Percentiles rank a stretch among this genome's conserved stretches.
These are phyloP conservation scores for Prunus mongolica DNA, from an alignment of 306 rosid genomes.

Conservation along the genomic window DNA sequence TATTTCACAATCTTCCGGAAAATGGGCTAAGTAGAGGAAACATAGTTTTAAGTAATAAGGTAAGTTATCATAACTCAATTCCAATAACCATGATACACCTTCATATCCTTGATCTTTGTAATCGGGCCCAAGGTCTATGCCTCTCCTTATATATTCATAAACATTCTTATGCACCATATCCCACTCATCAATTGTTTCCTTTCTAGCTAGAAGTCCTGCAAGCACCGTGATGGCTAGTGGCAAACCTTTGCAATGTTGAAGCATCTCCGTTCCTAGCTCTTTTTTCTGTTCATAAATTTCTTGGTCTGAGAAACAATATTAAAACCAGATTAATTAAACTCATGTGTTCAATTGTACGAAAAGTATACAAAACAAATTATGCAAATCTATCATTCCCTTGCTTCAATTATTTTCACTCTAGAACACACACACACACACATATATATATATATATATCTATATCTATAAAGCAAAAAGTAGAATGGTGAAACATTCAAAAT, in stretches of 20 bases:
- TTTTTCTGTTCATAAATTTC: neutral
- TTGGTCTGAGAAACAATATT: neutral
- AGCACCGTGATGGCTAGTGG: neutral
- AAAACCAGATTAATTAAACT: neutral
- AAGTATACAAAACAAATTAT: too few relatives aligned
- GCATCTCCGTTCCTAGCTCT: conserved; percentile 1
- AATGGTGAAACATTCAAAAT: too few relatives aligned
- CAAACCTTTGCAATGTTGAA: conserved; percentile 5
- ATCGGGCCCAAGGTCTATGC: neutral
- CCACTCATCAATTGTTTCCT: conserved; percentile 2
- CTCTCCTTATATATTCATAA: neutral
- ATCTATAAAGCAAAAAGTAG: too few relatives aligned
- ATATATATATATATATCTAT: too few relatives aligned
- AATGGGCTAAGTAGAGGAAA: neutral
- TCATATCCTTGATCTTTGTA: neutral
- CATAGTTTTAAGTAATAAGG: conserved; percentile 2
- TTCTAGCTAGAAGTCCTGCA: neutral
- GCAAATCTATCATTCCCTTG: neutral
- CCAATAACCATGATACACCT: conserved; percentile 8
- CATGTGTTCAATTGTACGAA: too few relatives aligned
- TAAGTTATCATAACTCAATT: conserved; percentile 10
- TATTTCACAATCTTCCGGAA: conserved; percentile 8
- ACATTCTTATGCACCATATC: neutral
- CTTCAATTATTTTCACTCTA: neutral
- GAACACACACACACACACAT: neutral